Conservation (phyloP, 192 early-diverging fungal species). For the Umbelopsis vinacea region DNA sequence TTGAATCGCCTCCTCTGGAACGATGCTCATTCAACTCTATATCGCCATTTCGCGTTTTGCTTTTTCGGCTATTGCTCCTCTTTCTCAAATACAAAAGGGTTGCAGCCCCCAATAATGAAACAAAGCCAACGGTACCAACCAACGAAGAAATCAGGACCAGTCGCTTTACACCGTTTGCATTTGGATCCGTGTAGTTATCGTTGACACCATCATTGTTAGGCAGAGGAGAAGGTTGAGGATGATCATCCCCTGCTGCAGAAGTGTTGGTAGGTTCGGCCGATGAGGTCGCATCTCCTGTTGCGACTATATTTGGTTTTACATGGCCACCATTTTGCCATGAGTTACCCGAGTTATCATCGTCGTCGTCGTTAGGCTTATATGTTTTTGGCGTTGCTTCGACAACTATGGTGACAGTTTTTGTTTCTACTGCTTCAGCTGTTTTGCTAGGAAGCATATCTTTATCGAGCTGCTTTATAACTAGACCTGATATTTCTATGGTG, state of each 20-base stretch:
- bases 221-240: background rate
- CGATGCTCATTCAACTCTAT: background rate
- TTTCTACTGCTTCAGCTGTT: background rate
- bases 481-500: background rate
- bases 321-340: conserved; percentile 17
- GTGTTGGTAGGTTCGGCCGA: background rate
- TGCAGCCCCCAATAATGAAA: background rate
- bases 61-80: background rate
- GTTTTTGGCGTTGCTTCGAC: background rate
- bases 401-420: conserved; percentile 3
- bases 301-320: conserved; percentile 11
- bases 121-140: conserved; percentile 6
- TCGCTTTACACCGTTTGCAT: background rate
- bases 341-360: background rate
- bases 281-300: background rate
- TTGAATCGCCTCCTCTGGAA: background rate
- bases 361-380: background rate
- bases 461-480: background rate
- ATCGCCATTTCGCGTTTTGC: background rate
- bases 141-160: conserved; percentile 5
- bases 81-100: background rate
- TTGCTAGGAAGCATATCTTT: background rate
- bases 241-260: background rate
- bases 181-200: background rate
- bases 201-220: background rate